Conservation (phyloP, 345 rosid genomes). For the Aquilaria malaccensis region DNA sequence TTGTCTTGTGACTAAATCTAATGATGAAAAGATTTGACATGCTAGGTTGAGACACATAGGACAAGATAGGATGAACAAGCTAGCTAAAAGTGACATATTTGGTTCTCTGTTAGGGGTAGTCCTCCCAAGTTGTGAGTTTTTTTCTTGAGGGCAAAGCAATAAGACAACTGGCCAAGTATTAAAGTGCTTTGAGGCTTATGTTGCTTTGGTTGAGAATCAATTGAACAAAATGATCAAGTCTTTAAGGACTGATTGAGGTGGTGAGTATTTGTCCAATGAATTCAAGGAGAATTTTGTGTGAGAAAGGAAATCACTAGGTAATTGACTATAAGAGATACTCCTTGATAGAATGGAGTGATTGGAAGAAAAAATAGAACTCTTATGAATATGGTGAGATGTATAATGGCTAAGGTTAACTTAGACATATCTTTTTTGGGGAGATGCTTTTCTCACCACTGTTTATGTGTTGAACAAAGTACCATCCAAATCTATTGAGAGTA, state of each 20-base stretch:
- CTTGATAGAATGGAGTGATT: background rate
- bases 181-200: background rate
- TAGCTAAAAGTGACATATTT: background rate
- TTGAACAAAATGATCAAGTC: too few species aligned
- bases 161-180: background rate
- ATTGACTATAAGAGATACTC: background rate
- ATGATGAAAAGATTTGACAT: background rate
- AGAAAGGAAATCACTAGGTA: background rate
- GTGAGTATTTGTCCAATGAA: conserved; percentile 4
- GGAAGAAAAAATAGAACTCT: background rate
- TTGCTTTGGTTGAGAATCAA: too few species aligned
- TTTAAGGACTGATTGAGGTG: background rate
- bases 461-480: conserved; percentile 3
- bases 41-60: background rate
- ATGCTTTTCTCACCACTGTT: background rate
- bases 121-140: conserved; percentile 1
- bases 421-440: background rate
- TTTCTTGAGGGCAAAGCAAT: background rate
- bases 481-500: too few species aligned
- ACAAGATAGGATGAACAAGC: background rate
- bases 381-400: conserved; percentile 8
- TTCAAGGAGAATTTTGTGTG: background rate
- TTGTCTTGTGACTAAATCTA: background rate
- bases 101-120: background rate
- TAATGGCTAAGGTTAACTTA: conserved; percentile 9